Percentiles rank a stretch among this genome's conserved stretches.
phyloP scores from a whole-genome alignment of 2,329 filamentous ascomycete species.

The Colletotrichum caudatum region DNA sequence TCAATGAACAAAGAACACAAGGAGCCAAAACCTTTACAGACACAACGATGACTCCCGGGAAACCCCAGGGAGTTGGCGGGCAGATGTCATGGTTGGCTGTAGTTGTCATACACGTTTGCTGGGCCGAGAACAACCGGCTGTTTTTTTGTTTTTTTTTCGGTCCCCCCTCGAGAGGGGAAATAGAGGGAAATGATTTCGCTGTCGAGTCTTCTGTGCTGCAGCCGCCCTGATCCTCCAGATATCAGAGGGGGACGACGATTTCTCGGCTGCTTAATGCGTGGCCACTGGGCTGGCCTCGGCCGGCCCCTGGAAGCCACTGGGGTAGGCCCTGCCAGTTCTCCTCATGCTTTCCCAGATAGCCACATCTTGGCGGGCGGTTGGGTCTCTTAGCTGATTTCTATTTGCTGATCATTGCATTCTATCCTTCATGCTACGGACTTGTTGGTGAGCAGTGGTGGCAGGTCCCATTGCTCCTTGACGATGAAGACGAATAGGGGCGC shows the following conservation, averaged over 20 bases:
- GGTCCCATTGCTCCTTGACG: background rate
- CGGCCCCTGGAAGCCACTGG: slow-evolving; percentile 33
- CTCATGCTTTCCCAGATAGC: slow-evolving; percentile 31
- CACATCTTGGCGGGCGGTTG: slow-evolving; percentile 31
- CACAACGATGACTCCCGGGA: background rate
- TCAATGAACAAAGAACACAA: background rate
- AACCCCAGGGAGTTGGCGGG: background rate
- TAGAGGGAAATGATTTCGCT: background rate
- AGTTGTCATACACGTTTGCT: background rate
- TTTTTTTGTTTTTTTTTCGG: background rate
- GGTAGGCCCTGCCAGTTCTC: slow-evolving; percentile 34
- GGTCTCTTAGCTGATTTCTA: slow-evolving; percentile 28
- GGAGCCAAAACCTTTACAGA: background rate
- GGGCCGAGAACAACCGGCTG: background rate
- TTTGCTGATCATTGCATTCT: slow-evolving; percentile 9
- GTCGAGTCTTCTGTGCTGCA: background rate
- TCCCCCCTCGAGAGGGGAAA: background rate
- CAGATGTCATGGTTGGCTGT: background rate
- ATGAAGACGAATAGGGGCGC: background rate
- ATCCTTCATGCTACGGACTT: slow-evolving; percentile 1
- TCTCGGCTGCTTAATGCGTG: slow-evolving; percentile 13
- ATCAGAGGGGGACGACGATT: slow-evolving; percentile 20
- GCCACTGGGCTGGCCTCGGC: slow-evolving; percentile 5
- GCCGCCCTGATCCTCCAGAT: slow-evolving; percentile 7
- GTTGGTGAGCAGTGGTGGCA: background rate